phyloP scores from a whole-genome alignment of 2,329 filamentous ascomycete species.

The Colletotrichum filicis region DNA sequence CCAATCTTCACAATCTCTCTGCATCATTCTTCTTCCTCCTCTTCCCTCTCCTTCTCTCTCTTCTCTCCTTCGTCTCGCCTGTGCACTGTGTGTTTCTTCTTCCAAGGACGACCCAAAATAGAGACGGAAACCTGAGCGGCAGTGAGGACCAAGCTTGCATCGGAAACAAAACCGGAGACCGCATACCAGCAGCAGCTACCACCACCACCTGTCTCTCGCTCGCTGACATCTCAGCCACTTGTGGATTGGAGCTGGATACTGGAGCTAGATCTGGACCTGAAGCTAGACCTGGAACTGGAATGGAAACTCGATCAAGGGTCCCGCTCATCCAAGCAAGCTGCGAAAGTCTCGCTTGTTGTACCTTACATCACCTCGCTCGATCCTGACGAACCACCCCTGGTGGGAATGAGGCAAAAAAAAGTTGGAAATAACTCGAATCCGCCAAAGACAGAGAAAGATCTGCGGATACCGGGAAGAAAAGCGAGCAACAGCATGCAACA shows the following conservation, averaged over 20 bases:
- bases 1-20: not conserved
- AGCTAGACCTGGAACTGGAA: slow-evolving; percentile 8
- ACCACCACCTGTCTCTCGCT: not conserved
- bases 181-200: not conserved
- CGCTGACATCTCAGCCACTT: not conserved
- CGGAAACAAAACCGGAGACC: slow-evolving; percentile 21
- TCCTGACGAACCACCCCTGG: slow-evolving; percentile 13
- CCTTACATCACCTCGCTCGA: slow-evolving; percentile 6
- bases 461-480: slow-evolving; percentile 2
- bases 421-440: slow-evolving; percentile 8
- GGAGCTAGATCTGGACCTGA: not conserved
- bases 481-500: slow-evolving; percentile 8
- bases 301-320: slow-evolving; percentile 2
- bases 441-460: slow-evolving; percentile 9
- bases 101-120: not conserved
- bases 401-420: slow-evolving; percentile 17
- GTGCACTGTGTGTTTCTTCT: not conserved
- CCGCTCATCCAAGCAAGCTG: not conserved
- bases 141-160: slow-evolving; percentile 16
- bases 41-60: no score
- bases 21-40: not conserved
- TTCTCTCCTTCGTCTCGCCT: not conserved
- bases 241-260: not conserved
- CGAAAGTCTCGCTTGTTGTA: not conserved
- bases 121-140: not conserved